phyloP scores from a whole-genome alignment of 805 yeast genomes.

The Henningerozyma blattae region DNA sequence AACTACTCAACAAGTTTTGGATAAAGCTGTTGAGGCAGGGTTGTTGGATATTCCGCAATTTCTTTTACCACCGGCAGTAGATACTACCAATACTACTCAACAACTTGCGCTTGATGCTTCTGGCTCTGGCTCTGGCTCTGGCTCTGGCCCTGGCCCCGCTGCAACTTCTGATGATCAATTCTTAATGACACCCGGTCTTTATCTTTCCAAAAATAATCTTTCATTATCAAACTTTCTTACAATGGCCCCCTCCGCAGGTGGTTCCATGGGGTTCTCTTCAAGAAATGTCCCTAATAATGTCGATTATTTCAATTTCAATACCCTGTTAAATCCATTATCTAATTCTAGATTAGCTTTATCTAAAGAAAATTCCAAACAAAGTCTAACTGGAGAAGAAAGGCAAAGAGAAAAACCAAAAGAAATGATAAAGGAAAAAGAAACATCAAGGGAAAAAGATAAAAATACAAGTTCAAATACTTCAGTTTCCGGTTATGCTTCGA shows the following conservation, averaged over 20 bases:
- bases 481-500: not conserved
- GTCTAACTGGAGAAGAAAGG: too few species aligned
- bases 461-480: not conserved
- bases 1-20: constrained; percentile 33
- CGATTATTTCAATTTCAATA: constrained; percentile 24
- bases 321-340: constrained; percentile 7
- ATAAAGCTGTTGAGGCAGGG: constrained; percentile 16
- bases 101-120: not conserved
- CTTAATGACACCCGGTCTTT: not conserved
- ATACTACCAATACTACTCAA: not conserved
- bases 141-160: not conserved
- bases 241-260: constrained; percentile 30
- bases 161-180: not conserved
- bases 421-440: too few species aligned
- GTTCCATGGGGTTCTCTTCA: constrained; percentile 6
- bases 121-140: not conserved
- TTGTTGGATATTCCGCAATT: constrained; percentile 14
- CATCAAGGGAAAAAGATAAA: too few species aligned
- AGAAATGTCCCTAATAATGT: constrained; percentile 27
- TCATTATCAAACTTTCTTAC: constrained; percentile 29
- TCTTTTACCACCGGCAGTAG: constrained; percentile 9
- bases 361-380: not conserved
- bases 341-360: not conserved
- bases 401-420: too few species aligned
- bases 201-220: constrained; percentile 18